phyloP scores from a whole-genome alignment of 805 yeast species.

The Ogataea paraovalis region DNA sequence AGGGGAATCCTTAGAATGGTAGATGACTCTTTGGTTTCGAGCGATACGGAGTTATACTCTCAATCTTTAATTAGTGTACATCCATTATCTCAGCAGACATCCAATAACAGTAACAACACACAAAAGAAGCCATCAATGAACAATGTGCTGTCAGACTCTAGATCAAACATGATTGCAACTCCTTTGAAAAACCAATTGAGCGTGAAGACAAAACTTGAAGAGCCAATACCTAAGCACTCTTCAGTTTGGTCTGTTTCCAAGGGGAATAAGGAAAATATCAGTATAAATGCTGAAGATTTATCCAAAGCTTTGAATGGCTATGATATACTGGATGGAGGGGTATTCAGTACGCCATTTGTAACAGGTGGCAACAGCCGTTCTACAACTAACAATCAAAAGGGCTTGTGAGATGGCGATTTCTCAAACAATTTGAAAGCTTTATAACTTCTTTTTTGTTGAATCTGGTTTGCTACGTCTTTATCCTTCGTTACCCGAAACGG shows the following conservation, averaged over 20 bases:
- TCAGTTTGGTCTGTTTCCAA: background rate
- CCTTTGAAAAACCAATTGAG: background rate
- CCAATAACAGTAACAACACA: constrained; percentile 5
- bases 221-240: background rate
- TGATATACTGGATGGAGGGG: constrained; percentile 1
- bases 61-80: constrained; percentile 1
- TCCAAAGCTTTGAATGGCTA: constrained; percentile 21
- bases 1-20: constrained; percentile 36
- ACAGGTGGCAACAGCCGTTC: background rate
- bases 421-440: background rate
- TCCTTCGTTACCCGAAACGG: background rate
- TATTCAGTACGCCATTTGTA: constrained; percentile 7
- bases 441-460: background rate
- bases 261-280: constrained; percentile 13
- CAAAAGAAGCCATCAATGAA: background rate
- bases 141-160: background rate
- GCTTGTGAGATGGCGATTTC: background rate
- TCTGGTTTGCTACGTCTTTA: too few relatives aligned
- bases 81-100: background rate
- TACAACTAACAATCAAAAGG: background rate
- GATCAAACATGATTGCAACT: background rate
- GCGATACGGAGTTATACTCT: constrained; percentile 29
- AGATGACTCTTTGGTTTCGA: constrained; percentile 35
- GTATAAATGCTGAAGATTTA: constrained; percentile 31
- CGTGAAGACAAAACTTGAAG: constrained; percentile 2